Evolutionary conservation across 306 rosid species (phyloP), one percentile per base, ranked within the genome.

Genomic region (Cicer pinnatifidum): DNA sequence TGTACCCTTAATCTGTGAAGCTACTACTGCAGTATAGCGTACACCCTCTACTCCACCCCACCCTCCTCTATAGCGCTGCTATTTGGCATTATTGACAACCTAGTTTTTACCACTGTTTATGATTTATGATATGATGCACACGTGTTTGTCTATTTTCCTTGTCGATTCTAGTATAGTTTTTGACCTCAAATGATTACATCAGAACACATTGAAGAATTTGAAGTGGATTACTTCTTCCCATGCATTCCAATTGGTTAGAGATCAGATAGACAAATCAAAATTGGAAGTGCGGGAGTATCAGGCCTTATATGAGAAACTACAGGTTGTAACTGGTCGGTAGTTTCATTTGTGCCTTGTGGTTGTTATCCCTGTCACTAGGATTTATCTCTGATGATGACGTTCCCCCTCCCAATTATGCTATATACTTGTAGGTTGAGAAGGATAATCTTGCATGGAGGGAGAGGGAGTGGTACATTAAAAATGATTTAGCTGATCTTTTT

Each of bases 241-340:
- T 77, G 83, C 89, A 38, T 89, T 82, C 77, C 84, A 87, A 64
- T 77, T 88, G 84, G 86, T 90, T 85, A 85, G 81, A 84, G 92
- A 91, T 81, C 96, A 86, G 83, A 82, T 90, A 60, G 91, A 90
- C 69, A 90, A 84, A 67, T 89, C 92, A 10, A 94, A 88, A 78
- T 83, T 81, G 1, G 87, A 91, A 86, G 90, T 86, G 69, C 73
- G 63, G 35, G 77, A 88, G 80, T 92, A 82, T 83, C 97, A 82
- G 82, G 86, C 92, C 67, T 81, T 82, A 66, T 81, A 81, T 10
- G 91, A 91, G 91, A 94, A 90, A 88, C 92, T 90, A 77, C 99
- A 94, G 99, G 99, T 94, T 85, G 97, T 90, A 79, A 88, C 86
- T 87, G 89, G 92, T 91, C 71, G 92, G 89, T 88, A 91, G 91